These are phyloP conservation scores for Fusarium denticulatum DNA, from an alignment of 2,329 filamentous ascomycete genomes.

Conservation along the genomic window DNA sequence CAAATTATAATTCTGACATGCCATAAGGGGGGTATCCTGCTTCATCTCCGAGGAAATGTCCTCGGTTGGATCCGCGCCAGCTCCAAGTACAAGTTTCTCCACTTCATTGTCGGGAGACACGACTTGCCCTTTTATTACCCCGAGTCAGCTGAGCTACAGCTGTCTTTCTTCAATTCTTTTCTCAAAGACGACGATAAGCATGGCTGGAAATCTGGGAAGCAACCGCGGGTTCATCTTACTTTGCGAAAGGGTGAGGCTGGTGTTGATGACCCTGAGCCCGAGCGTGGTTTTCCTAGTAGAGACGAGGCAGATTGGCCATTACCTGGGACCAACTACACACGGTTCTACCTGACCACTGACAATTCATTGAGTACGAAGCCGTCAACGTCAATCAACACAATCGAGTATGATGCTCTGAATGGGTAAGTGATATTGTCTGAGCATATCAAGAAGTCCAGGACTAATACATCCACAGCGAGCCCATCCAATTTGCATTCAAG, in stretches of 20 bases:
- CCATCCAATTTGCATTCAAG: constrained; percentile 66
- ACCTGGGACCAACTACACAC: constrained; percentile 69
- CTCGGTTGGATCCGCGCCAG: constrained; percentile 71
- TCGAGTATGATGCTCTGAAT: not conserved
- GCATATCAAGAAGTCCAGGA: constrained; percentile 54
- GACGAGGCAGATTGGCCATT: constrained; percentile 74
- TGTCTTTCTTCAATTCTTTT: constrained; percentile 75
- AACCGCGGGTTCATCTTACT: constrained; percentile 65
- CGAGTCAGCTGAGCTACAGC: constrained; percentile 73
- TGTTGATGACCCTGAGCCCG: constrained; percentile 69
- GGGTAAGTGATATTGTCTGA: constrained; percentile 51
- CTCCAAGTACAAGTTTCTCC: constrained; percentile 73
- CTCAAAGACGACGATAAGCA: constrained; percentile 71
- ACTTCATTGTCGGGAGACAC: constrained; percentile 75
- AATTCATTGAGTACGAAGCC: constrained; percentile 41
- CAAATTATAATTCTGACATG: not conserved
- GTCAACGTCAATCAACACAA: constrained; percentile 44
- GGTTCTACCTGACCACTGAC: constrained; percentile 65
- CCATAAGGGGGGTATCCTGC: constrained; percentile 56
- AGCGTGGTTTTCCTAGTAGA: constrained; percentile 64
- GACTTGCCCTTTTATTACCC: constrained; percentile 78
- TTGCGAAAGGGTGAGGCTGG: constrained; percentile 74
- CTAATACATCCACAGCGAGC: constrained; percentile 21
- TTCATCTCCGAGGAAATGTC: constrained; percentile 77
- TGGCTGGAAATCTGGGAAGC: constrained; percentile 69